Base-by-base conservation (phyloP, 2,329 filamentous ascomycete genomes). In the Leptographium galeiforme region DNA sequence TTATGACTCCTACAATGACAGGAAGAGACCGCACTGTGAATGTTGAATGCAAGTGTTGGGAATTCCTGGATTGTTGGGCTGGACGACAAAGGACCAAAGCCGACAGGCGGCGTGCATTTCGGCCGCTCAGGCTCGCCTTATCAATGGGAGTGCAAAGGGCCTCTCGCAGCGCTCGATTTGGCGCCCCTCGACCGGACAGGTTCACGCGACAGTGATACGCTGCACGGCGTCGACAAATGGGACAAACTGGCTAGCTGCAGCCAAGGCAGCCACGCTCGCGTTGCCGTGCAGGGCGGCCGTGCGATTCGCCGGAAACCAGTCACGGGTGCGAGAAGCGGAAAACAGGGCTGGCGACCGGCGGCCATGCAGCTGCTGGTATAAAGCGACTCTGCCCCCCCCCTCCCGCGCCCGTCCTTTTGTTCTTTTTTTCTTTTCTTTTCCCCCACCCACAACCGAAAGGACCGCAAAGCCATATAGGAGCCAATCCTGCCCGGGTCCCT, bases 391-490 rank as follows among this genome's bases (percentile, higher is more conserved):
- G 53, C 57, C 61, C 60, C 63, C 60, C 63, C 66, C 67, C 56
- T 53, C 25, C 50, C 50, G 63, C 63, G 64, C 61, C 64, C 63
- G 65, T 60, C 63, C 63, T 70, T 66, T 68, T 66, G 34, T 6
- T 6, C 69, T 64, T 70, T 68, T 64, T 70, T 68, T 67, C 67
- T 70, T 70, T 70, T 64, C 70, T 70, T 71, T 74, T 76, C 74
- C 74, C 74, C 68, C 72, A 73, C 69, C 65, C 74, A 70, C 70
- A 72, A 70, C 66, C 68, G 67, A 69, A 68, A 70, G 75, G 77
- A 77, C 74, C 75, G 77, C 77, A 79, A 80, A 80, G 68, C 68
- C 66, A 68, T 66, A 67, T 63, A 68, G 72, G 72, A 70, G 67
- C 70, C 70, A 70, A 69, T 74, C 70, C 71, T 73, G 69, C 76